Conservation (phyloP, 306 rosid genomes). For the Aeschynomene evenia region DNA sequence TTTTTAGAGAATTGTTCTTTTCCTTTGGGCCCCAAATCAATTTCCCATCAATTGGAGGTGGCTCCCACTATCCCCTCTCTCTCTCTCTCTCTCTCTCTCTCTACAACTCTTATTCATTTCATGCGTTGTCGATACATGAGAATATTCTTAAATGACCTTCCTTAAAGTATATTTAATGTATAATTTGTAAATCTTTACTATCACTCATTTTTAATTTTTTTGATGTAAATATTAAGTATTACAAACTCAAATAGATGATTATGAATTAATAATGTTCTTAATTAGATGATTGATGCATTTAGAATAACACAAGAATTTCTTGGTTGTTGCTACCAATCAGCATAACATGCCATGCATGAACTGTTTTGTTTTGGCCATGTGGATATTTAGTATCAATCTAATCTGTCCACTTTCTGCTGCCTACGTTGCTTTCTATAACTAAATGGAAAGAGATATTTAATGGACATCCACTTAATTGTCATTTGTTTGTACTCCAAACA, state of each 20-base stretch:
- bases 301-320: no score
- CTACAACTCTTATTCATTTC: slow-evolving; percentile 37
- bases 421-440: slow-evolving; percentile 37
- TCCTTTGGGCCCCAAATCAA: slow-evolving; percentile 46
- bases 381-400: slow-evolving; percentile 56
- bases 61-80: no score
- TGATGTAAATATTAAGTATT: no score
- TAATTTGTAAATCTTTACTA: no score
- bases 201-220: no score
- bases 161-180: no score
- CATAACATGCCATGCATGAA: slow-evolving; percentile 65
- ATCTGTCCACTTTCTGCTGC: slow-evolving; percentile 47
- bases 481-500: slow-evolving; percentile 14
- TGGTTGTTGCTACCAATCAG: slow-evolving; percentile 50
- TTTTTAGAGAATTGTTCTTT: slow-evolving; percentile 45
- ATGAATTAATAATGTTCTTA: no score
- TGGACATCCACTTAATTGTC: slow-evolving; percentile 17
- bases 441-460: slow-evolving; percentile 26
- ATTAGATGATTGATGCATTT: no score
- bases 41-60: slow-evolving; percentile 9
- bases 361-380: slow-evolving; percentile 48
- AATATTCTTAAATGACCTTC: no score
- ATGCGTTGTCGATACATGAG: no score
- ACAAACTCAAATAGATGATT: no score
- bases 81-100: no score